Percentiles rank a stretch among this genome's conserved stretches.
These are phyloP conservation scores for Yarrowia sp. DNA, from an alignment of 805 yeast species.

Conservation along the genomic window DNA sequence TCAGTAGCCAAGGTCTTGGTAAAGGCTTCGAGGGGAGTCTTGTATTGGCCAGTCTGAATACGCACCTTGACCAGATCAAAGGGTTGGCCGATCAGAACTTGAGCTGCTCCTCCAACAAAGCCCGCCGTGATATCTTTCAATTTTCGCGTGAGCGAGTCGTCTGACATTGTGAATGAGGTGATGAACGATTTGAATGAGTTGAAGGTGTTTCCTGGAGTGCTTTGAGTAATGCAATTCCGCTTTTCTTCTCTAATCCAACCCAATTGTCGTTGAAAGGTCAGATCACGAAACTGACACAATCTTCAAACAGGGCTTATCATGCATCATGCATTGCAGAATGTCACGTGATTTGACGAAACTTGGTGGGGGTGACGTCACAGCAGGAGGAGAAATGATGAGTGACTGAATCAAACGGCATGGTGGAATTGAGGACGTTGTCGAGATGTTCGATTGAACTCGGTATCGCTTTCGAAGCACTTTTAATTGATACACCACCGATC, in stretches of 20 bases:
- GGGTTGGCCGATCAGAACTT: conserved; percentile 67
- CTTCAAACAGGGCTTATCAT: conserved; percentile 18
- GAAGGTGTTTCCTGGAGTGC: no score
- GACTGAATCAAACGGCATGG: no score
- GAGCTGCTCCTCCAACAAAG: conserved; percentile 62
- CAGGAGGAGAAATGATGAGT: no score
- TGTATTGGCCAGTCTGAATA: conserved; percentile 71
- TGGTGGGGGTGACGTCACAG: neutral
- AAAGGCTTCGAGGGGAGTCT: conserved; percentile 59
- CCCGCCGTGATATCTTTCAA: conserved; percentile 62
- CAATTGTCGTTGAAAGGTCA: conserved; percentile 1
- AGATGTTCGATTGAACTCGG: no score
- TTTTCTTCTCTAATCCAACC: no score
- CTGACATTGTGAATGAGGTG: conserved; percentile 11
- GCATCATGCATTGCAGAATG: conserved; percentile 36
- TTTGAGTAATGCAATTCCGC: no score
- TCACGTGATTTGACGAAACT: conserved; percentile 26
- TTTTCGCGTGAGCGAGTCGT: conserved; percentile 54
- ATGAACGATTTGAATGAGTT: no score
- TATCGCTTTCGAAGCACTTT: no score
- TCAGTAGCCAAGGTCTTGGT: conserved; percentile 63
- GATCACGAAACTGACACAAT: conserved; percentile 6
- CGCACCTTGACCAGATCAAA: conserved; percentile 75
- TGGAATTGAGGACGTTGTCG: no score
- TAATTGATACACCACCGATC: no score